Base-by-base conservation (phyloP, 1,139 yeast genomes). In the Geotrichum histeridarum region DNA sequence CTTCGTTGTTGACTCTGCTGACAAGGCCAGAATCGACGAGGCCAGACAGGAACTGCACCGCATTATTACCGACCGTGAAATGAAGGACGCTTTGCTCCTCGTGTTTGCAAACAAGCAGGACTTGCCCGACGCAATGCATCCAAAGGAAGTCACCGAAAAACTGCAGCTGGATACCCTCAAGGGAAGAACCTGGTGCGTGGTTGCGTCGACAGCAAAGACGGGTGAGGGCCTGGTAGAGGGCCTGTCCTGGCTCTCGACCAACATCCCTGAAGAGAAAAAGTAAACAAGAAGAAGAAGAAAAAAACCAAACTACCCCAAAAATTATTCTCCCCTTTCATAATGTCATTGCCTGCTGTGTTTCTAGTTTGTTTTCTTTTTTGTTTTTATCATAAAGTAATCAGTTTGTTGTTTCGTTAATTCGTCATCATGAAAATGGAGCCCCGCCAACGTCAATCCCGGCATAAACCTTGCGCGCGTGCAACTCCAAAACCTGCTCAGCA, bases 31-130 rank as follows among this genome's bases (percentile, higher is more conserved):
- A 65, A 74, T 91, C 61, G 84, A 81, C 57, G 95, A 86, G 70
- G 86, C 94, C 30, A 85, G 85, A 63, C 81, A 77, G 60, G 96
- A 89, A 67, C 74, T 91, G 64, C 80, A 79, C 69, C 79, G 93
- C 63, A 89, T 90, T 47, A 80, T 90, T 60, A 76, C 80, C 57
- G 93, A 85, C 66, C 84, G 87, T 60, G 96, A 88, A 68, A 83
- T 90, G 79, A 80, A 82, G 62, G 83, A 84, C 60, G 90, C 94
- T 59, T 75, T 87, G 59, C 71, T 90, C 65, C 78, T 89, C 56
- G 94, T 90, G 12, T 82, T 89, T 74, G 96, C 96, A 54, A 90
- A 90, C 72, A 90, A 90, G 70, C 96, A 90, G 70, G 97, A 90
- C 72, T 77, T 57, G 78, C 91, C 93, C 71, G 86, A 84, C 65